Percentiles rank a stretch among this genome's conserved stretches.
phyloP scores from a whole-genome alignment of 176 grass and related monocot genomes.

The Elaeis guineensis region DNA sequence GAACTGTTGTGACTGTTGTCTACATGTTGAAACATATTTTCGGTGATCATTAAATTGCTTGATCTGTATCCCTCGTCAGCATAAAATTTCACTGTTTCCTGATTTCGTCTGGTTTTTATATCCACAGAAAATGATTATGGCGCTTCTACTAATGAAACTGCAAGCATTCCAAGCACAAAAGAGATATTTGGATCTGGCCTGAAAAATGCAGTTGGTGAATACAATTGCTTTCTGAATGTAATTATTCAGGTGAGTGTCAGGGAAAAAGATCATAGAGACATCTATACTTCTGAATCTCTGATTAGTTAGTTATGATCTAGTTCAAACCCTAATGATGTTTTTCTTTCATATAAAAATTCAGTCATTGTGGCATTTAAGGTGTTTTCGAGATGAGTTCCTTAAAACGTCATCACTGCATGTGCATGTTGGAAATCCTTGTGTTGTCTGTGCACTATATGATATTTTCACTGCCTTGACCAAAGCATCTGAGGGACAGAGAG shows the following conservation, averaged over 20 bases:
- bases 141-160: conserved; percentile 24
- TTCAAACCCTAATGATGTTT: background rate
- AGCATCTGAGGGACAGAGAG: conserved; percentile 53
- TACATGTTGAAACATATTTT: too few species aligned
- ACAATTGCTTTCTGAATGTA: conserved; percentile 99
- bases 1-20: too few species aligned
- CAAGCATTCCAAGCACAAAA: conserved; percentile 37
- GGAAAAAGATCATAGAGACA: background rate
- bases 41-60: too few species aligned
- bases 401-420: conserved; percentile 61
- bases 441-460: conserved; percentile 84
- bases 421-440: conserved; percentile 90
- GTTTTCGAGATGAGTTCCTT: conserved; percentile 69
- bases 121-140: conserved; percentile 28
- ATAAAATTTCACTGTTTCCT: background rate
- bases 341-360: conserved; percentile 27
- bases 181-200: conserved; percentile 68
- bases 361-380: conserved; percentile 93
- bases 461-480: conserved; percentile 81
- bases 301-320: background rate
- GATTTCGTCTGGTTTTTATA: conserved; percentile 4
- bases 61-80: too few species aligned
- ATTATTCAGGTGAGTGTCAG: conserved; percentile 77
- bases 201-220: conserved; percentile 93
- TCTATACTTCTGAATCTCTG: too few species aligned